These are phyloP conservation scores for Chaetomiaceae sp. DNA, from an alignment of 2,329 filamentous ascomycete species.

Conservation along the genomic window DNA sequence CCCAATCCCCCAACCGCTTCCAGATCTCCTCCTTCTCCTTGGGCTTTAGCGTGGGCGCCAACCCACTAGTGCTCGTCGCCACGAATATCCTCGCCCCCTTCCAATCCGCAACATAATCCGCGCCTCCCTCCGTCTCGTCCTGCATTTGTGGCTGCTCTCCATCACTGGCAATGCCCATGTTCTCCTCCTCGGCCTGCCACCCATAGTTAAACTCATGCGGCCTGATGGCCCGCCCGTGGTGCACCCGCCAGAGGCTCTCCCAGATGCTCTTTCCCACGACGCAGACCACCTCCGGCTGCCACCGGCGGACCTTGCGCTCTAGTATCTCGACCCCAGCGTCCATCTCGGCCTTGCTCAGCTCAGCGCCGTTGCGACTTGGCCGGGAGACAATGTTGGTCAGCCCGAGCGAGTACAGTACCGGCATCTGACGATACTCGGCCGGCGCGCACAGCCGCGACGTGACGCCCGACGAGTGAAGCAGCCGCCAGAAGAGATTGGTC, in stretches of 20 bases:
- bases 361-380: constrained; percentile 71
- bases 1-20: constrained; percentile 81
- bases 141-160: constrained; percentile 34
- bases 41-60: constrained; percentile 69
- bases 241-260: constrained; percentile 77
- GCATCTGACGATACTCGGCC: constrained; percentile 62
- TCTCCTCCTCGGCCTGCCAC: constrained; percentile 66
- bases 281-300: constrained; percentile 69
- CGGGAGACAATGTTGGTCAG: constrained; percentile 86
- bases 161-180: constrained; percentile 43
- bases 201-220: constrained; percentile 73
- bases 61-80: constrained; percentile 83
- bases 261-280: constrained; percentile 85
- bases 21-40: constrained; percentile 83
- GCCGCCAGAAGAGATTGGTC: constrained; percentile 75
- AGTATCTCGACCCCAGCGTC: constrained; percentile 68
- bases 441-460: constrained; percentile 56
- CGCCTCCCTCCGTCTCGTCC: constrained; percentile 32
- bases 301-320: constrained; percentile 66
- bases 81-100: constrained; percentile 79
- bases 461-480: constrained; percentile 61
- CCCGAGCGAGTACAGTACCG: constrained; percentile 67
- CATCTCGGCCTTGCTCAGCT: constrained; percentile 74
- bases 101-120: constrained; percentile 49
- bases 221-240: constrained; percentile 51